These are phyloP conservation scores for Trichoderma citrinoviride DNA, from an alignment of 2,329 filamentous ascomycete species.

Conservation along the genomic window DNA sequence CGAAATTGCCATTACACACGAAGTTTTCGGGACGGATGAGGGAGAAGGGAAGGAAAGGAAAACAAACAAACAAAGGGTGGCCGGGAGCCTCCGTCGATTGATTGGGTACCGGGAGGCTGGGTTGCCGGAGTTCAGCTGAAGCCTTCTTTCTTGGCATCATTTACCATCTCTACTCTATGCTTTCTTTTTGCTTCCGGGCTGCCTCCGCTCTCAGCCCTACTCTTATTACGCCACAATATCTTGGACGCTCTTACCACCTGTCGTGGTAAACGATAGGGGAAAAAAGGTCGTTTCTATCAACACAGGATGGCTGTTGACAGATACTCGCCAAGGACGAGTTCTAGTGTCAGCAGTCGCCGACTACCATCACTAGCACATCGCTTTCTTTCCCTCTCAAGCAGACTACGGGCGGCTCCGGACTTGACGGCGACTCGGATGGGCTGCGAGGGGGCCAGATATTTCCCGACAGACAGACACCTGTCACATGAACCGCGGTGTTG, in stretches of 20 bases:
- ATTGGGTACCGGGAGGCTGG: conserved; percentile 18
- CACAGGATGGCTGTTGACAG: background rate
- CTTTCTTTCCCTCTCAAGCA: background rate
- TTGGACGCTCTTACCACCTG: background rate
- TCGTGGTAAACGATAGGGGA: background rate
- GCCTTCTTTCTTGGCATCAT: conserved; percentile 9
- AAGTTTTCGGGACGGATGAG: background rate
- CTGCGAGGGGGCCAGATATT: background rate
- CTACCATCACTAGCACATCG: background rate
- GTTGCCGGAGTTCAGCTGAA: conserved; percentile 3
- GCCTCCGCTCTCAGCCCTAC: conserved; percentile 11
- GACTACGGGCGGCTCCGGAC: background rate
- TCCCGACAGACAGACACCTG: background rate
- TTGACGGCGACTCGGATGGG: background rate
- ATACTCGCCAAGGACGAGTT: background rate
- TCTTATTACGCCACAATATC: background rate
- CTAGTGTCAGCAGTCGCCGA: background rate
- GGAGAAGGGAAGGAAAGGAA: background rate
- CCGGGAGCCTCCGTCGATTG: background rate
- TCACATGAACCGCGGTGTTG: conserved; percentile 8
- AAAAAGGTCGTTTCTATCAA: background rate
- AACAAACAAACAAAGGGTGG: background rate
- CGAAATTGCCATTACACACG: background rate
- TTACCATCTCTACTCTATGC: background rate
- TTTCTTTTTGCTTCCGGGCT: background rate